phyloP scores from a whole-genome alignment of 2,329 filamentous ascomycete genomes.

The Uncinocarpus reesii region DNA sequence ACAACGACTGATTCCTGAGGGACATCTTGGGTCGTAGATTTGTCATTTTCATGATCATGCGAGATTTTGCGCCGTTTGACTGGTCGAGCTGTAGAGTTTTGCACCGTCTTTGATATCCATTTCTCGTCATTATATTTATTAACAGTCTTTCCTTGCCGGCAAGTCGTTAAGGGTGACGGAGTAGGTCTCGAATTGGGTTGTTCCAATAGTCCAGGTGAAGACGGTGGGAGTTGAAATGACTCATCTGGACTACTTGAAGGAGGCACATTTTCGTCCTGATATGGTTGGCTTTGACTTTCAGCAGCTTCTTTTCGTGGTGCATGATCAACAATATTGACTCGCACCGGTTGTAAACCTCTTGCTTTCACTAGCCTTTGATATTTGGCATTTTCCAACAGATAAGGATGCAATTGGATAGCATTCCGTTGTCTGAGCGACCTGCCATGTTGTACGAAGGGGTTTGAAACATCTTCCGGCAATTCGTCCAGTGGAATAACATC shows the following conservation, averaged over 20 bases:
- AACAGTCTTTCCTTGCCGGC: neutral
- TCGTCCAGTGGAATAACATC: neutral
- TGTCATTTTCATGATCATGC: conserved; percentile 13
- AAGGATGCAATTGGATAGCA: conserved; percentile 42
- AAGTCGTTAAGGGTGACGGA: neutral
- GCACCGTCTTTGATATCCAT: neutral
- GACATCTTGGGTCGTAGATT: neutral
- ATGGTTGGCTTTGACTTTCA: conserved; percentile 27
- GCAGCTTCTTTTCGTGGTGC: conserved; percentile 17
- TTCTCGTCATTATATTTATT: conserved; percentile 14
- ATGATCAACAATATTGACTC: conserved; percentile 20
- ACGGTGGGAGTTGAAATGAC: conserved; percentile 25
- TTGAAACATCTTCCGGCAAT: neutral
- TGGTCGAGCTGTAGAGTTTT: neutral
- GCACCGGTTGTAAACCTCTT: conserved; percentile 37
- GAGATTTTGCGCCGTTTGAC: conserved; percentile 30
- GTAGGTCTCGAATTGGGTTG: conserved; percentile 4
- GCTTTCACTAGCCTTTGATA: conserved; percentile 35
- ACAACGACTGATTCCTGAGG: conserved; percentile 16
- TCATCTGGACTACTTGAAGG: conserved; percentile 27
- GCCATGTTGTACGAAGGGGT: conserved; percentile 8
- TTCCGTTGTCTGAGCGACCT: conserved; percentile 37
- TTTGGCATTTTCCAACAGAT: conserved; percentile 37
- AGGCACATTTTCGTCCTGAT: conserved; percentile 25
- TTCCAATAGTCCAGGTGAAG: conserved; percentile 17